Percentiles rank a stretch among this genome's conserved stretches.
These are phyloP conservation scores for Hermanozyma aechmeae DNA, from an alignment of 805 yeast species.

Conservation along the genomic window DNA sequence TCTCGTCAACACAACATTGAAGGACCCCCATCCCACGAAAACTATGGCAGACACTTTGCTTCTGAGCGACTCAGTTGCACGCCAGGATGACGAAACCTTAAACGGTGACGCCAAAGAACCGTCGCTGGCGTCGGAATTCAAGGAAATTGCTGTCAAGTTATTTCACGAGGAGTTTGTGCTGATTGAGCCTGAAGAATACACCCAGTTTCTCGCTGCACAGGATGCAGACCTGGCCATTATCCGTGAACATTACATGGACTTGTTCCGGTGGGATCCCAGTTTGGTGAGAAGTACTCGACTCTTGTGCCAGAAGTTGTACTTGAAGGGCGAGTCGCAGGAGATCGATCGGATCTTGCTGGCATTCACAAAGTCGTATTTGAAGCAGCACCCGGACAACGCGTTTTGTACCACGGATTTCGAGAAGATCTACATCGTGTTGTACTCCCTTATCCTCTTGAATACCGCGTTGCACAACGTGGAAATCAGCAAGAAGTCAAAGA, in stretches of 20 bases:
- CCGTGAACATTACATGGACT: slow-evolving; percentile 36
- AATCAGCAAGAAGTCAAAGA: slow-evolving; percentile 26
- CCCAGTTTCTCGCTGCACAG: slow-evolving; percentile 33
- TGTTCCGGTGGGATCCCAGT: slow-evolving; percentile 39
- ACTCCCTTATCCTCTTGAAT: slow-evolving; percentile 62
- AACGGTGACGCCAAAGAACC: too few relatives aligned
- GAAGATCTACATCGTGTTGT: slow-evolving; percentile 59
- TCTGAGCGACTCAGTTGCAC: too few relatives aligned
- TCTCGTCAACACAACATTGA: too few relatives aligned
- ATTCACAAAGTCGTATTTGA: slow-evolving; percentile 56
- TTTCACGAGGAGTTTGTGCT: slow-evolving; percentile 33
- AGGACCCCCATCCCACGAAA: too few relatives aligned
- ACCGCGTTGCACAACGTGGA: slow-evolving; percentile 63
- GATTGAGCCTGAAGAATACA: slow-evolving; percentile 35
- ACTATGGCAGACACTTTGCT: too few relatives aligned
- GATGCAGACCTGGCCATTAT: slow-evolving; percentile 37
- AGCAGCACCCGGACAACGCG: slow-evolving; percentile 37
- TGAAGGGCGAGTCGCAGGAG: slow-evolving; percentile 77
- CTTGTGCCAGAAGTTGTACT: slow-evolving; percentile 57
- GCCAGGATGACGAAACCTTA: too few relatives aligned
- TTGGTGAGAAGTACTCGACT: slow-evolving; percentile 48
- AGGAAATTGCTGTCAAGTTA: slow-evolving; percentile 26
- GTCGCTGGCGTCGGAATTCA: slow-evolving; percentile 15
- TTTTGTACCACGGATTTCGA: slow-evolving; percentile 43
- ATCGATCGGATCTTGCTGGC: slow-evolving; percentile 65